Percentiles rank a stretch among this genome's conserved stretches.
These are phyloP conservation scores for Backusella parvicylindrica DNA, from an alignment of 192 early-diverging fungal species.

Conservation along the genomic window DNA sequence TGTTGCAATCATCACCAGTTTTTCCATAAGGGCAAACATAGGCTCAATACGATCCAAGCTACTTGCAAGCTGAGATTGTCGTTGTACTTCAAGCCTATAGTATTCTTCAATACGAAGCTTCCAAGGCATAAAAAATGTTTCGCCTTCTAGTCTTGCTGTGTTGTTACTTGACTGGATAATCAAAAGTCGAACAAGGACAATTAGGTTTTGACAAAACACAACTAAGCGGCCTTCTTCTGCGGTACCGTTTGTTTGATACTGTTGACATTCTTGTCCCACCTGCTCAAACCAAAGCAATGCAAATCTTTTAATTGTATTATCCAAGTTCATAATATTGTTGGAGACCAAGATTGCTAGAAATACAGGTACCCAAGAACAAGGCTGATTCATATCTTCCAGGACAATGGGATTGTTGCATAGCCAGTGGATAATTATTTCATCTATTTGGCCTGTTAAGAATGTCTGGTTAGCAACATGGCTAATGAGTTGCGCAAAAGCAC, in stretches of 20 bases:
- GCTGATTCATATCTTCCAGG: constrained; percentile 19
- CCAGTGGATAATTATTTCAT: constrained; percentile 26
- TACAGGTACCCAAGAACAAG: constrained; percentile 26
- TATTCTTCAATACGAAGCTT: constrained; percentile 21
- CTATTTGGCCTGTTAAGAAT: constrained; percentile 22
- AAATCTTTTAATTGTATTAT: constrained; percentile 18
- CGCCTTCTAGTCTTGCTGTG: background rate
- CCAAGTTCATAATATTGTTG: constrained; percentile 15
- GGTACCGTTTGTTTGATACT: constrained; percentile 1
- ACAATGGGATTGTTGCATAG: background rate
- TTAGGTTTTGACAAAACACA: constrained; percentile 33
- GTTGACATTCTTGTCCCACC: constrained; percentile 13
- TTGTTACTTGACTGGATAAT: constrained; percentile 21
- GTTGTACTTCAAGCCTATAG: constrained; percentile 12
- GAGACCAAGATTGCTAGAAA: constrained; percentile 31
- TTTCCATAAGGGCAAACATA: constrained; percentile 27
- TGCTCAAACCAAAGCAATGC: constrained; percentile 25
- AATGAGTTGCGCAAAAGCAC: constrained; percentile 25
- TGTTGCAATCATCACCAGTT: constrained; percentile 17
- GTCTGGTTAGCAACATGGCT: constrained; percentile 10
- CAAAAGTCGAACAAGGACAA: constrained; percentile 31
- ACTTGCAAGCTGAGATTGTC: constrained; percentile 20
- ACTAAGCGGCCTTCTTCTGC: constrained; percentile 14
- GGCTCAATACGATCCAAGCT: constrained; percentile 24
- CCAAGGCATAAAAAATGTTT: constrained; percentile 13